A percentile compares a stretch with the other conserved stretches of the same genome.
phyloP scores from a whole-genome alignment of 1,139 yeast species.

The Saccharomyces hybrid region DNA sequence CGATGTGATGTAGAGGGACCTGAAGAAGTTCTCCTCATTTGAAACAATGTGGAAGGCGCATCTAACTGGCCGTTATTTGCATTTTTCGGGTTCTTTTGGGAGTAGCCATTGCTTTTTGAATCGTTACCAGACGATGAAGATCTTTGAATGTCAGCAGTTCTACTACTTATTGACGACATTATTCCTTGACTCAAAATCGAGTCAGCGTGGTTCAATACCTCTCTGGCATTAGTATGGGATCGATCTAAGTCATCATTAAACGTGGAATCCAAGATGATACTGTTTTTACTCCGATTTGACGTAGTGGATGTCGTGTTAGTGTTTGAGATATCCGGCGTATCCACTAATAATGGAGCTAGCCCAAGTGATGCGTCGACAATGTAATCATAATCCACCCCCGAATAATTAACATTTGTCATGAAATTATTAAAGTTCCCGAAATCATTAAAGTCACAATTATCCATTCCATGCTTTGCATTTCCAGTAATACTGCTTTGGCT shows the following conservation, averaged over 20 bases:
- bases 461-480: not conserved
- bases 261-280: not conserved
- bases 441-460: not conserved
- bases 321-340: constrained; percentile 13
- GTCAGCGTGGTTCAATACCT: not conserved
- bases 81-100: not conserved
- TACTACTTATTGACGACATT: not conserved
- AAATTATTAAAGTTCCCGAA: not conserved
- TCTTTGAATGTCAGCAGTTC: not conserved
- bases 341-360: constrained; percentile 27
- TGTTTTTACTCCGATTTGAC: not conserved
- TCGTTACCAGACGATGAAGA: not conserved
- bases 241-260: not conserved
- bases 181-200: not conserved
- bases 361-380: constrained; percentile 32
- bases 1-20: constrained; percentile 6
- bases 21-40: not conserved
- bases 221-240: not conserved
- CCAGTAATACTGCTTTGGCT: not conserved
- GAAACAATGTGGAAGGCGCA: not conserved
- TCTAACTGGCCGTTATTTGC: not conserved
- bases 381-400: constrained; percentile 16
- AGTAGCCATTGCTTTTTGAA: not conserved
- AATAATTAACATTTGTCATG: not conserved
- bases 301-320: not conserved